Base-by-base conservation (phyloP, 2,329 filamentous ascomycete species). In the Venturia effusa region DNA sequence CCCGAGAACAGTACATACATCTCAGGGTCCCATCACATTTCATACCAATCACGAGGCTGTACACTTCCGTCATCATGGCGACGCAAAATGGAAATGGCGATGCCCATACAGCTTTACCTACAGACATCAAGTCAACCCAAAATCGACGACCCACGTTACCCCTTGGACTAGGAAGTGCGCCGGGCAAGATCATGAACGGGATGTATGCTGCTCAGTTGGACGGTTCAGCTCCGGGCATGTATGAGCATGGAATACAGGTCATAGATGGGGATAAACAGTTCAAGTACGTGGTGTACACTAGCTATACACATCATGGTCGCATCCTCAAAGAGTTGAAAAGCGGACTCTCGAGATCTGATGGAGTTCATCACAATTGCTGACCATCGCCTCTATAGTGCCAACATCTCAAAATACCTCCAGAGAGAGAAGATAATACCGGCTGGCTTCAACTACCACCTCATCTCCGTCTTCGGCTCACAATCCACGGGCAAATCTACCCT, bases 361-460 rank as follows among this genome's bases (percentile, higher is more conserved):
- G n/a, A n/a, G n/a, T n/a, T n/a, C n/a, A n/a, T 8, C 4, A 64
- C 32, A 11, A 41, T 37, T 37, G n/a, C 27, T 63, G 39, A 48
- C 41, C 10, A 51, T 57, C 1, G 5, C 13, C 43, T 27, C 27
- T 11, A 40, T 72, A 96, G 91, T 77, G 77, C 84, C 65, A 85
- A 90, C 71, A 80, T 99, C 71, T 88, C 87, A 71, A 84, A 86
- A 65, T 99, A 99, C 76, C 85, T 99, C 69, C 83, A 84, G 68
- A 79, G 86, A 68, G 90, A 92, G 74, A 83, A 89, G 71, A 86
- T 96, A 70, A 89, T 91, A 69, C 86, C 90, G 66, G 87, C 92
- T 67, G 94, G 94, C 73, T 99, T 99, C 84, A 96, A 97, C 80
- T 99, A 99, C 79, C 94, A 99, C 77, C 85, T 99, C 73, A 97